A percentile compares a stretch with the other conserved stretches of the same genome.
phyloP scores from a whole-genome alignment of 768 basidiomycete species.

The Mrakia gelida region DNA sequence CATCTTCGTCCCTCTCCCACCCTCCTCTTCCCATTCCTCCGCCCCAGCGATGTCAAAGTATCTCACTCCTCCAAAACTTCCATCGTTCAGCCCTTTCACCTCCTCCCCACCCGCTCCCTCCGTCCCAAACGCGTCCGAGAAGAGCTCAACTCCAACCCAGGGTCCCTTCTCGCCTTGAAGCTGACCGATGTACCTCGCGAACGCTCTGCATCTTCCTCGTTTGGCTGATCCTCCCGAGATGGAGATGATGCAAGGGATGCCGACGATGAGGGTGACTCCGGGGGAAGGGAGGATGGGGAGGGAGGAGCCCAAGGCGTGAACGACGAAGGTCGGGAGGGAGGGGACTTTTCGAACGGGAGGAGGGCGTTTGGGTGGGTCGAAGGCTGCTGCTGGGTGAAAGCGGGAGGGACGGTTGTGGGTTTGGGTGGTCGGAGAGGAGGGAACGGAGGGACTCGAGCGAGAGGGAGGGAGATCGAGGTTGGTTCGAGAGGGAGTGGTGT shows the following conservation, averaged over 20 bases:
- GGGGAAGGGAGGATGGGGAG: conserved; percentile 24
- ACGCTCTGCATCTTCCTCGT: conserved; percentile 76
- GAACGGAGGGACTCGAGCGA: conserved; percentile 35
- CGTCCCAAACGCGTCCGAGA: neutral
- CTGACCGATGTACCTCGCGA: conserved; percentile 82
- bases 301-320: conserved; percentile 8
- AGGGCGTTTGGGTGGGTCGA: conserved; percentile 25
- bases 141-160: conserved; percentile 90
- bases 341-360: conserved; percentile 8
- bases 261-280: conserved; percentile 74
- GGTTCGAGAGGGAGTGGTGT: neutral
- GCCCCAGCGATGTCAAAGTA: conserved; percentile 72
- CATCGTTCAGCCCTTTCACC: conserved; percentile 71
- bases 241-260: conserved; percentile 85
- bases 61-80: conserved; percentile 70
- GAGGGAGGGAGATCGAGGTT: conserved; percentile 33
- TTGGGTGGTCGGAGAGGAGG: conserved; percentile 32
- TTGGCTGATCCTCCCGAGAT: conserved; percentile 49
- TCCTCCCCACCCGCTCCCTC: conserved; percentile 26
- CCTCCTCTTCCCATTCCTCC: conserved; percentile 41
- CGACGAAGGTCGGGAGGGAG: conserved; percentile 2
- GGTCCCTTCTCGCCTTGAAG: conserved; percentile 73
- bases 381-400: conserved; percentile 23
- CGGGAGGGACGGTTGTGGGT: conserved; percentile 42
- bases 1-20: neutral